phyloP scores from a whole-genome alignment of 2,329 filamentous ascomycete species.

The Coleophoma eucalyptorum region DNA sequence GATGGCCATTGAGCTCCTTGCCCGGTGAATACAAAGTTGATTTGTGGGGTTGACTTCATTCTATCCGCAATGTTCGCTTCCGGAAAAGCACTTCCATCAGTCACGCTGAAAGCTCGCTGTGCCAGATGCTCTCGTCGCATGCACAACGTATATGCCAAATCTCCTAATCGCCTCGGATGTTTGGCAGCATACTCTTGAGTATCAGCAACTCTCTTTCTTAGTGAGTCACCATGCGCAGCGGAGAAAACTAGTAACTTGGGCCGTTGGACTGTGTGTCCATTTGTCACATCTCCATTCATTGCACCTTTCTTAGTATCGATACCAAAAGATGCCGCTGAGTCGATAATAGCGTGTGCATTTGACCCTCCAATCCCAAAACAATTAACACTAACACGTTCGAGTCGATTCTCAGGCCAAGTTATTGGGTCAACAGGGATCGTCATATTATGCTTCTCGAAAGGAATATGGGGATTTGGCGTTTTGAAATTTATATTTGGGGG shows the following conservation, averaged over 20 bases:
- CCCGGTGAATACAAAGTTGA: slow-evolving; percentile 8
- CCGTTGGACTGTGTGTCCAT: neutral
- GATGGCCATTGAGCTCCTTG: slow-evolving; percentile 10
- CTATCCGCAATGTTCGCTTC: slow-evolving; percentile 25
- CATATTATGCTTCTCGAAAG: neutral
- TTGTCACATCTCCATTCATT: neutral
- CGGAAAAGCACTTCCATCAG: neutral
- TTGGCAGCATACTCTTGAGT: neutral
- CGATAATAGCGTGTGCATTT: slow-evolving; percentile 11
- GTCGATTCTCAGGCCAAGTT: slow-evolving; percentile 4
- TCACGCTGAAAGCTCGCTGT: neutral
- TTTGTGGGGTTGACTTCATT: slow-evolving; percentile 22
- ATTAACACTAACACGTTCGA: slow-evolving; percentile 14
- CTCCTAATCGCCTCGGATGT: neutral
- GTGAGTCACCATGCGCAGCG: neutral
- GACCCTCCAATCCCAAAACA: slow-evolving; percentile 19
- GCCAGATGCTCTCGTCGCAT: neutral
- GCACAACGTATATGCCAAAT: neutral
- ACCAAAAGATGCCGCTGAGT: slow-evolving; percentile 2
- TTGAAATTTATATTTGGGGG: slow-evolving; percentile 20
- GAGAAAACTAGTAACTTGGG: neutral
- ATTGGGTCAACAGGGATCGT: slow-evolving; percentile 1
- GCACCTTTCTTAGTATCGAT: neutral
- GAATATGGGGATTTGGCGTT: slow-evolving; percentile 26
- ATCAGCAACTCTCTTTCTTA: neutral